A percentile compares a stretch with the other conserved stretches of the same genome.
Evolutionary conservation across 306 rosid species (phyloP).

Genomic region (Begonia masoniana): DNA sequence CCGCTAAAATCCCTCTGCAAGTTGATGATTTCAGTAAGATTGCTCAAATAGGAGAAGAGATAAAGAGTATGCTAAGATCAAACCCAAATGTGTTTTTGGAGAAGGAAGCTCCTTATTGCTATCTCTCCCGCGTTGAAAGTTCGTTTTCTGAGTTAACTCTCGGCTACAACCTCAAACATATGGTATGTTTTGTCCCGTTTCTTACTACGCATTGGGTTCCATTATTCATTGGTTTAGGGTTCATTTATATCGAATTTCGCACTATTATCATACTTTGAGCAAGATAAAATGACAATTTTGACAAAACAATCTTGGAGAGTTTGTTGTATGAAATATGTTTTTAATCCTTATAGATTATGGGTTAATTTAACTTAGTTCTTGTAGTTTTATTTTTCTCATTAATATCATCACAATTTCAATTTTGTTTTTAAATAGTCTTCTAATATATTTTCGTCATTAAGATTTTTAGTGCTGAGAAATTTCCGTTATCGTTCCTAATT

Average conservation of each 20-base stretch:
- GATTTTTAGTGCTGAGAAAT: conserved; percentile 85
- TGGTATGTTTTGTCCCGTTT: conserved; percentile 32
- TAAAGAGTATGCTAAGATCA: conserved; percentile 55
- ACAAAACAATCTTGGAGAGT: no score
- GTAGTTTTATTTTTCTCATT: no score
- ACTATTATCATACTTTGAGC: no score
- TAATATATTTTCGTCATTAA: no score
- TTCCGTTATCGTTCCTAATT: conserved; percentile 84
- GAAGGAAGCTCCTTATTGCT: conserved; percentile 72
- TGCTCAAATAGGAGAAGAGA: conserved; percentile 45
- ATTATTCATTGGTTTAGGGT: no score
- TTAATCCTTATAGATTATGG: no score
- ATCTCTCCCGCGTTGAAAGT: conserved; percentile 58
- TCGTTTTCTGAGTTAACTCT: conserved; percentile 58
- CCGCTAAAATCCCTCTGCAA: conserved; percentile 52
- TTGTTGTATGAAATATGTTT: no score
- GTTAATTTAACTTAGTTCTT: no score
- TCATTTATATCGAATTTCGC: no score
- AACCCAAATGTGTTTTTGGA: conserved; percentile 64
- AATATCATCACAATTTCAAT: no score
- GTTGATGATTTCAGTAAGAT: conserved; percentile 49
- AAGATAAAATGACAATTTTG: no score
- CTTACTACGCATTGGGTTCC: background rate
- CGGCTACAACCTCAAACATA: conserved; percentile 69
- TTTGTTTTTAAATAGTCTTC: no score